Base-by-base conservation (phyloP, 306 rosid species). In the Quercus berberidifolia region DNA sequence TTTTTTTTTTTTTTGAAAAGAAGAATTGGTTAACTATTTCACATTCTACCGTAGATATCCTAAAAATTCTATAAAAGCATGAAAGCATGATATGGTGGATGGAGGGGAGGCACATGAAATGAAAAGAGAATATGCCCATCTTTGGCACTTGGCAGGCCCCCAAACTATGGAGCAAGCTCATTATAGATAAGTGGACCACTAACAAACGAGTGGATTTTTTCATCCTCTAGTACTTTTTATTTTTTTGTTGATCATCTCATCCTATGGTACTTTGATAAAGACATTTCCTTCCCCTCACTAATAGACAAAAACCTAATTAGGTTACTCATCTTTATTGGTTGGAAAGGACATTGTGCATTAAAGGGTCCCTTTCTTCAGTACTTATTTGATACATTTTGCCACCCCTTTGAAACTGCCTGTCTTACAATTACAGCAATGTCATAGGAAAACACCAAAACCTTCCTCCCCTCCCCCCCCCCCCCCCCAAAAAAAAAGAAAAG, bases 101-200 rank as follows among this genome's bases (percentile, higher is more conserved):
- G 46, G 46, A 38, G 46, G 46, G 2, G 3, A 38, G 46, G 46
- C 15, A 31, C 11, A 35, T 55, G 19, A 64, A 73, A n/a, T 65
- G 69, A 46, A 58, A 72, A 67, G 79, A 76, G 77, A 56, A 73
- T 51, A 20, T 15, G 76, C 58, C 81, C 78, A 71, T 78, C 65
- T 75, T 38, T 56, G 49, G 78, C 35, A 43, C 46, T 38, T 38
- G 46, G 46, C 46, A 38, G 46, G 52, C 35, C 30, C 52, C 55
- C 69, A 77, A 69, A 43, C 30, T 35, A 65, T 69, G 67, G 76
- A 68, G 84, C 26, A 78, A 80, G 74, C 71, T 63, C 81, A 78
- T 85, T 74, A 75, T 59, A 43, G 82, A 84, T 84, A 54, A 80
- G 91, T 83, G 91, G 88, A 78, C 80, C 85, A 75, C 72, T 63